A percentile compares a stretch with the other conserved stretches of the same genome.
Conservation (phyloP, 306 rosid species). For the Nissolia schottii region DNA sequence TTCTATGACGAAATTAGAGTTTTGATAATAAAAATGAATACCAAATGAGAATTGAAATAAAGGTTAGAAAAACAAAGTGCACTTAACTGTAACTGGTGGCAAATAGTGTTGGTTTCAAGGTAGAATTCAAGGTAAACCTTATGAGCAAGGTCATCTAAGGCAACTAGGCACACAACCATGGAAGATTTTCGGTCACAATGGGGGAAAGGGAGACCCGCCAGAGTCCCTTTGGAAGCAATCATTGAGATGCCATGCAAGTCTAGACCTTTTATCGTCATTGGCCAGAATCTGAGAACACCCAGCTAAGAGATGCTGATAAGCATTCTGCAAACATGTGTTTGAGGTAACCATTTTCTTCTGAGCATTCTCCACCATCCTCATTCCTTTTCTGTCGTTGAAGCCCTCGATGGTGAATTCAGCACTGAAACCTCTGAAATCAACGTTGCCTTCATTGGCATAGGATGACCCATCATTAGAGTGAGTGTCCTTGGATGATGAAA, state of each 20-base stretch:
- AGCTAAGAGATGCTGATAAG: conserved; percentile 57
- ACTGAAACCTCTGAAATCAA: conserved; percentile 26
- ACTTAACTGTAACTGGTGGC: conserved; percentile 83
- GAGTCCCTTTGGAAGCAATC: conserved; percentile 88
- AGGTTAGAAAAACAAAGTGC: neutral
- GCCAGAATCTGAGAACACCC: conserved; percentile 73
- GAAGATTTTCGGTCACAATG: conserved; percentile 46
- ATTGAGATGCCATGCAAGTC: conserved; percentile 86
- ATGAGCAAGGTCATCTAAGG: conserved; percentile 53
- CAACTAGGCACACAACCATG: conserved; percentile 44
- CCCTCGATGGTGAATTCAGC: conserved; percentile 62
- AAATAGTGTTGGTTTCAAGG: conserved; percentile 81
- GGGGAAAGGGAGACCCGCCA: conserved; percentile 59
- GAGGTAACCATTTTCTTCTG: conserved; percentile 44
- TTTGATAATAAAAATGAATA: too few species aligned
- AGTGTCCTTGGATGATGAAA: conserved; percentile 39
- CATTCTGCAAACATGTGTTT: conserved; percentile 68
- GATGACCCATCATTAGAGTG: conserved; percentile 20
- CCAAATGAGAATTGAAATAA: neutral
- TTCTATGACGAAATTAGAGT: too few species aligned
- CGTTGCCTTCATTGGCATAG: conserved; percentile 3
- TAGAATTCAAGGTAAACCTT: conserved; percentile 76
- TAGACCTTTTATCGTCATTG: conserved; percentile 57
- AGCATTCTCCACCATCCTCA: conserved; percentile 47
- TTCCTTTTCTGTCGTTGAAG: conserved; percentile 49